These are phyloP conservation scores for Mangifera indica DNA, from an alignment of 345 rosid species.

Conservation along the genomic window DNA sequence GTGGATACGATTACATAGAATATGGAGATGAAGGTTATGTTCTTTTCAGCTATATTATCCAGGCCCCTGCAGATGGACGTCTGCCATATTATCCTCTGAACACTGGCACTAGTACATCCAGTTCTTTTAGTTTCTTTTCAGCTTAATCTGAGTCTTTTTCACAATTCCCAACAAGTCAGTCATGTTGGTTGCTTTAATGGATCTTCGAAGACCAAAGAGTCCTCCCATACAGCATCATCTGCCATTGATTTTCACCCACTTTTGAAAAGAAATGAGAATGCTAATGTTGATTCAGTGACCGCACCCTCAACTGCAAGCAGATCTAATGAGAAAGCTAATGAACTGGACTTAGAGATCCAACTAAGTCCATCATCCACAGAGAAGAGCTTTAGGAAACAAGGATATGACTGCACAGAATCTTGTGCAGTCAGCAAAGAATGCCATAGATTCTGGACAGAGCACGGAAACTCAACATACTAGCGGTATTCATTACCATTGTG, in stretches of 20 bases:
- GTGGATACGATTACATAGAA: slow-evolving; percentile 57
- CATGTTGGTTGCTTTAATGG: slow-evolving; percentile 34
- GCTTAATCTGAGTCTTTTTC: slow-evolving; percentile 79
- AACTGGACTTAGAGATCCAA: slow-evolving; percentile 70
- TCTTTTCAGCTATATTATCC: slow-evolving; percentile 74
- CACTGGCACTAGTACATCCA: slow-evolving; percentile 35
- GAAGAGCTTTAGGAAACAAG: slow-evolving; percentile 28
- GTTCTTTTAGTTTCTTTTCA: slow-evolving; percentile 71
- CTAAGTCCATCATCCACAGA: slow-evolving; percentile 56
- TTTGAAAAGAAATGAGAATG: slow-evolving; percentile 61
- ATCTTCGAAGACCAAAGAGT: slow-evolving; percentile 43
- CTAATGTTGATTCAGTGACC: slow-evolving; percentile 22
- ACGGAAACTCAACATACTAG: slow-evolving; percentile 27
- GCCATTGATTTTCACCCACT: slow-evolving; percentile 87
- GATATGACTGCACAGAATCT: slow-evolving; percentile 30
- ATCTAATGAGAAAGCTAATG: slow-evolving; percentile 42
- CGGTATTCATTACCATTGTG: slow-evolving; percentile 15
- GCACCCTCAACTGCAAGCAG: not conserved
- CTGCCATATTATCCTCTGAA: slow-evolving; percentile 53
- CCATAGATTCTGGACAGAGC: slow-evolving; percentile 24
- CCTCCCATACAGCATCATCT: slow-evolving; percentile 40
- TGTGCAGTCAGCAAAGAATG: slow-evolving; percentile 15
- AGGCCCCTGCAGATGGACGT: slow-evolving; percentile 57
- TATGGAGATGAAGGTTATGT: slow-evolving; percentile 65
- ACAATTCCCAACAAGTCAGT: slow-evolving; percentile 50